Percentiles rank a stretch among this genome's conserved stretches.
These are phyloP conservation scores for Komagataella kurtzmanii DNA, from an alignment of 805 yeast genomes.

Conservation along the genomic window DNA sequence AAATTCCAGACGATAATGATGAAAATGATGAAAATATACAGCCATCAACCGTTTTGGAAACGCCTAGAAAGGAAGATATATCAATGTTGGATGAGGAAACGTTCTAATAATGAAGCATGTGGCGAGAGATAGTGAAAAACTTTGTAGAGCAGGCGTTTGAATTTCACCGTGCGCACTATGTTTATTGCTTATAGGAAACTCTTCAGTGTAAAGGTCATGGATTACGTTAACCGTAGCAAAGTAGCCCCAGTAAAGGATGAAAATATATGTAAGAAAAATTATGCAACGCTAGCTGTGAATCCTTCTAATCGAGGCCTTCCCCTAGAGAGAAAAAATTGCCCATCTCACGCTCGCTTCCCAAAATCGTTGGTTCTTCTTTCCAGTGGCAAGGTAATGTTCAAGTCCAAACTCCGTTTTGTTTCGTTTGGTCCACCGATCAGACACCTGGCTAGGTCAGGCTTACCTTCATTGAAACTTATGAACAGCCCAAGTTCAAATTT, in stretches of 20 bases:
- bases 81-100: slow-evolving; percentile 8
- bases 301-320: background rate
- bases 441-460: background rate
- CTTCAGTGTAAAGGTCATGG: background rate
- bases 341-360: background rate
- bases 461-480: background rate
- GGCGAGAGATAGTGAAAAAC: background rate
- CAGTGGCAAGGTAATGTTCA: background rate
- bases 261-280: too few relatives aligned
- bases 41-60: slow-evolving; percentile 4
- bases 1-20: slow-evolving; percentile 28
- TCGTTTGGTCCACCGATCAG: background rate
- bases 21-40: slow-evolving; percentile 10
- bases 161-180: background rate
- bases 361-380: background rate
- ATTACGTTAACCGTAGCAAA: background rate
- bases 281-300: background rate
- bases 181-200: background rate
- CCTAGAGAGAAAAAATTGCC: background rate
- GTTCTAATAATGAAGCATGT: background rate
- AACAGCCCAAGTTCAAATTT: background rate
- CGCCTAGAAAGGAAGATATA: slow-evolving; percentile 1
- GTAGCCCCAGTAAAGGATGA: background rate
- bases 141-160: background rate
- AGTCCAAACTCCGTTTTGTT: background rate